Conservation (phyloP, 148 eudicot genomes). For the Rhododendron henanense region DNA sequence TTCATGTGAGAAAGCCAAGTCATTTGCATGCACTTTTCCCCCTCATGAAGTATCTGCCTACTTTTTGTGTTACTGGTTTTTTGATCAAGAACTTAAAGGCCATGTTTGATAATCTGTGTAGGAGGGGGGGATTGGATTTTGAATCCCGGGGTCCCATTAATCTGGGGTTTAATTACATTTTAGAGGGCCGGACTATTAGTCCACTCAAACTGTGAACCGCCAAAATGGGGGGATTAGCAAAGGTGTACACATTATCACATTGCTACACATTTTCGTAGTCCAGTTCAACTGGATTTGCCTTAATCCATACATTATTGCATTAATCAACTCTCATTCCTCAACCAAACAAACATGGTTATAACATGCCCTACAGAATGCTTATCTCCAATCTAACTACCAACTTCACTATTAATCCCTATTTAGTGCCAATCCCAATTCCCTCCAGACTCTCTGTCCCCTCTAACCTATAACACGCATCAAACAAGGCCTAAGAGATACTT, state of each 20-base stretch:
- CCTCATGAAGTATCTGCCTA: neutral
- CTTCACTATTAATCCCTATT: neutral
- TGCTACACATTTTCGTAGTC: neutral
- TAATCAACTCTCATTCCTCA: neutral
- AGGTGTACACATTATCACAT: neutral
- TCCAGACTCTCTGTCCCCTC: neutral
- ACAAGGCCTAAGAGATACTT: neutral
- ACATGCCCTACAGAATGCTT: neutral
- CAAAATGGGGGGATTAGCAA: neutral
- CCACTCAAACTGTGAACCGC: neutral
- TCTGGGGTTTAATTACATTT: neutral
- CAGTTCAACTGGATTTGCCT: neutral
- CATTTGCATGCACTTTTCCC: neutral
- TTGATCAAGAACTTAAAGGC: neutral
- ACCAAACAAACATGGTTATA: neutral
- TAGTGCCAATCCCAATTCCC: neutral
- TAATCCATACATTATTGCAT: neutral
- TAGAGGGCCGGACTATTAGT: neutral
- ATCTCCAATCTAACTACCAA: neutral
- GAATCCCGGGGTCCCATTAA: neutral
- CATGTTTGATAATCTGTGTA: neutral
- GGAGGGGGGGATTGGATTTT: neutral
- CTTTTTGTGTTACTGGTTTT: neutral
- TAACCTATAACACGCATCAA: neutral
- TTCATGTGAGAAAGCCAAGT: neutral